A percentile compares a stretch with the other conserved stretches of the same genome.
Conservation (phyloP, 2,329 filamentous ascomycete species). For the Nigrograna mackinnonii region DNA sequence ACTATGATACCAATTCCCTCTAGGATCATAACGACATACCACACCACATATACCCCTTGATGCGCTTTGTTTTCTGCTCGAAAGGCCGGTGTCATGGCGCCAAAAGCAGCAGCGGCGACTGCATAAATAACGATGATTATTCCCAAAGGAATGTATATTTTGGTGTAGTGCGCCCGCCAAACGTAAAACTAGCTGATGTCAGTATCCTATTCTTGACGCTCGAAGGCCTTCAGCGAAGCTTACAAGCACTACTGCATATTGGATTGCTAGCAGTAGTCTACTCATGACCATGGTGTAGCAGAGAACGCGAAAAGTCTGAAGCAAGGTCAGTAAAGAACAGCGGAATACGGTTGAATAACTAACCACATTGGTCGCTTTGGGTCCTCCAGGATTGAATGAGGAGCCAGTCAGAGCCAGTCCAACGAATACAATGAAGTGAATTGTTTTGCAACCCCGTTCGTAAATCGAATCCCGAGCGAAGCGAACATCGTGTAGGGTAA, state of each 20-base stretch:
- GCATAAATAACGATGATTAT: slow-evolving; percentile 34
- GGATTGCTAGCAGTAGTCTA: slow-evolving; percentile 32
- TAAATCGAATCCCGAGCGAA: slow-evolving; percentile 43
- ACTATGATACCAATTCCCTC: slow-evolving; percentile 58
- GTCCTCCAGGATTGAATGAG: slow-evolving; percentile 33
- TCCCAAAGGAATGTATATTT: slow-evolving; percentile 36
- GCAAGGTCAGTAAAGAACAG: slow-evolving; percentile 1
- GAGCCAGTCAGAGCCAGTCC: slow-evolving; percentile 41
- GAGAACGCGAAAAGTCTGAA: slow-evolving; percentile 37
- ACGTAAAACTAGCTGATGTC: slow-evolving; percentile 26
- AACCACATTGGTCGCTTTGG: slow-evolving; percentile 29
- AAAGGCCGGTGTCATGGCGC: slow-evolving; percentile 38
- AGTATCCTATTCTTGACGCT: neutral
- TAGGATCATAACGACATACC: slow-evolving; percentile 50
- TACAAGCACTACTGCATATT: slow-evolving; percentile 37
- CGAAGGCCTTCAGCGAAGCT: slow-evolving; percentile 4
- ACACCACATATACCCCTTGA: slow-evolving; percentile 33
- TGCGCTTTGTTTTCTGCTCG: slow-evolving; percentile 13
- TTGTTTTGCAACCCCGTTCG: slow-evolving; percentile 40
- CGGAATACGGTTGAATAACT: slow-evolving; percentile 2
- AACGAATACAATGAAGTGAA: slow-evolving; percentile 42
- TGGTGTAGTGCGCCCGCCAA: slow-evolving; percentile 28
- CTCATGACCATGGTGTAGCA: slow-evolving; percentile 40
- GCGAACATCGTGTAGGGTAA: slow-evolving; percentile 44
- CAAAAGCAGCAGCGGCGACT: slow-evolving; percentile 29